Percentiles rank a stretch among this genome's conserved stretches.
These are phyloP conservation scores for Cornus kousa DNA, from an alignment of 148 eudicot species.

Conservation along the genomic window DNA sequence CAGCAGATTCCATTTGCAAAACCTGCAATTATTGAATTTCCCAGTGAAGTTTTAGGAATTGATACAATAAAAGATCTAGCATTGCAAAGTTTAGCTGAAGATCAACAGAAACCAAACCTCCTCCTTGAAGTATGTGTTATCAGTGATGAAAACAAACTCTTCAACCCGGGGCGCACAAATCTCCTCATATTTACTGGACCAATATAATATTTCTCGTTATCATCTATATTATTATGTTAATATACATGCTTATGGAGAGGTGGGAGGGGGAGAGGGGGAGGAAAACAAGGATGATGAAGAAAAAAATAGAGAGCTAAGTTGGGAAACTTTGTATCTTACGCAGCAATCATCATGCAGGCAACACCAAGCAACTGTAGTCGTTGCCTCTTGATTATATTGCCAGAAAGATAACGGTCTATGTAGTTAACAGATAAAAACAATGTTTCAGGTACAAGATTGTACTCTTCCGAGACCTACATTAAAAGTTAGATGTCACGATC, in stretches of 20 bases:
- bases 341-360: constrained; percentile 85
- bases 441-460: constrained; percentile 80
- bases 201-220: background rate
- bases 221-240: no score
- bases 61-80: background rate
- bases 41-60: background rate
- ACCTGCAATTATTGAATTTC: constrained; percentile 28
- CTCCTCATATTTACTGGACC: constrained; percentile 73
- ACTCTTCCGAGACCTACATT: constrained; percentile 72
- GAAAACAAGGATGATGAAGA: background rate
- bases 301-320: background rate
- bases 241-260: no score
- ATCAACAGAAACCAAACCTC: constrained; percentile 39
- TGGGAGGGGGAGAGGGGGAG: background rate
- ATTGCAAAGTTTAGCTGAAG: background rate
- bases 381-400: constrained; percentile 66
- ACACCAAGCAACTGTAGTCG: constrained; percentile 75
- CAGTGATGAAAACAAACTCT: constrained; percentile 78
- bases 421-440: constrained; percentile 71
- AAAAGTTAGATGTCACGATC: background rate
- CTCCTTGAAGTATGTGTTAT: constrained; percentile 76
- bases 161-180: constrained; percentile 89
- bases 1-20: constrained; percentile 71
- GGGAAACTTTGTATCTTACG: constrained; percentile 43
- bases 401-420: constrained; percentile 83